These are phyloP conservation scores for Eucalyptus marginata DNA, from an alignment of 345 rosid species.

Conservation along the genomic window DNA sequence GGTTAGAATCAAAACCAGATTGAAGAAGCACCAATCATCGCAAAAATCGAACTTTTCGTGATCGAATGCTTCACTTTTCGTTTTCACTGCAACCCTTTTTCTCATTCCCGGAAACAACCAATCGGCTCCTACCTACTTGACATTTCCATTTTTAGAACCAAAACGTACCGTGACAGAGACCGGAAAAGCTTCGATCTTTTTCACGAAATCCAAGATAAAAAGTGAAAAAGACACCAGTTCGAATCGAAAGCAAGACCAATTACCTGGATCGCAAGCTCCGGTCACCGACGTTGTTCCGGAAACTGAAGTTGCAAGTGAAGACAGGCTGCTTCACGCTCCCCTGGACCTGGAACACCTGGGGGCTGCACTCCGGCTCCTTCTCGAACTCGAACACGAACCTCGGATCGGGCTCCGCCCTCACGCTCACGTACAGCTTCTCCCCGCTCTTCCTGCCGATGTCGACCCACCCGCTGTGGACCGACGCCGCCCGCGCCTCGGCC, in stretches of 20 bases:
- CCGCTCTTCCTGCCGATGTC: constrained; percentile 31
- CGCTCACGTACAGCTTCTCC: constrained; percentile 35
- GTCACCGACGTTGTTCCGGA: constrained; percentile 39
- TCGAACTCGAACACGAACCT: constrained; percentile 84
- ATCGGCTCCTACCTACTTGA: not conserved
- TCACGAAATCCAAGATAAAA: not conserved
- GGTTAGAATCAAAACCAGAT: not conserved
- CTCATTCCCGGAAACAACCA: not conserved
- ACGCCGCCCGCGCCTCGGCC: constrained; percentile 35
- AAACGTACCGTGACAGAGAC: not conserved
- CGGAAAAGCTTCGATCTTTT: not conserved
- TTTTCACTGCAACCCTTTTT: not conserved
- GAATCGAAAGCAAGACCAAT: not conserved
- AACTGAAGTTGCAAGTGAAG: constrained; percentile 89
- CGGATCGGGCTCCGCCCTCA: constrained; percentile 75
- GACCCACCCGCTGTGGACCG: constrained; percentile 81
- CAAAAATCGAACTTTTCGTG: not conserved
- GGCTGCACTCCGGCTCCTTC: constrained; percentile 92
- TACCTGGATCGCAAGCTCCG: constrained; percentile 54
- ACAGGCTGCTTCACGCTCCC: constrained; percentile 82
- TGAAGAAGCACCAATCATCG: not conserved
- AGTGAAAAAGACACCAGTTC: not conserved
- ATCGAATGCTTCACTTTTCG: not conserved
- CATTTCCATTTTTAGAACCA: not conserved
- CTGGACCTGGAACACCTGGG: constrained; percentile 90